These are phyloP conservation scores for Drechslera avenae DNA, from an alignment of 2,329 filamentous ascomycete species.

Conservation along the genomic window DNA sequence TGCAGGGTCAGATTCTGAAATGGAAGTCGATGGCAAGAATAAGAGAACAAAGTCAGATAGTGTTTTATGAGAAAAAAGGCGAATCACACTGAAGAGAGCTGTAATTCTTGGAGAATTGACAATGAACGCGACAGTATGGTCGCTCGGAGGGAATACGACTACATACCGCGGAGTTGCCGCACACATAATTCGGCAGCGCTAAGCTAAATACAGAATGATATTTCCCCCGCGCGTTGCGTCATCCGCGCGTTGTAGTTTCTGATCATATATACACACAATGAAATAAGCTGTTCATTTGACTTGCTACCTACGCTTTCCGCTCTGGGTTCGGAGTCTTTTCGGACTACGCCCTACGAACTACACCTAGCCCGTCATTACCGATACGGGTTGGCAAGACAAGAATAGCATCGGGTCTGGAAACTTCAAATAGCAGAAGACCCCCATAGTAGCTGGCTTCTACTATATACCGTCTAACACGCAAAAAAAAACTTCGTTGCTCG, in stretches of 20 bases:
- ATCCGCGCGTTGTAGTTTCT: constrained; percentile 4
- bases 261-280: constrained; percentile 5
- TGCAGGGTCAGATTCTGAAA: not conserved
- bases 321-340: not conserved
- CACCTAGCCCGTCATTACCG: not conserved
- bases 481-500: not conserved
- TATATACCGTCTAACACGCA: not conserved
- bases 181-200: constrained; percentile 10
- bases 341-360: not conserved
- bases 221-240: constrained; percentile 17
- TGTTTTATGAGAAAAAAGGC: no score
- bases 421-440: not conserved
- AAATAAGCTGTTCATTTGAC: not conserved
- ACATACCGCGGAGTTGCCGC: constrained; percentile 6
- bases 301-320: not conserved
- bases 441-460: not conserved
- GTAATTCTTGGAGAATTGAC: not conserved
- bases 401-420: not conserved
- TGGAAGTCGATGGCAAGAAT: not conserved
- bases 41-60: not conserved
- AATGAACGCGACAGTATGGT: not conserved
- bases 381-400: not conserved
- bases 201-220: not conserved
- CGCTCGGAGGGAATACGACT: no score
- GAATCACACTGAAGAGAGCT: not conserved